phyloP scores from a whole-genome alignment of 1,284 basidiomycete species.

The Gymnopus androsaceus region DNA sequence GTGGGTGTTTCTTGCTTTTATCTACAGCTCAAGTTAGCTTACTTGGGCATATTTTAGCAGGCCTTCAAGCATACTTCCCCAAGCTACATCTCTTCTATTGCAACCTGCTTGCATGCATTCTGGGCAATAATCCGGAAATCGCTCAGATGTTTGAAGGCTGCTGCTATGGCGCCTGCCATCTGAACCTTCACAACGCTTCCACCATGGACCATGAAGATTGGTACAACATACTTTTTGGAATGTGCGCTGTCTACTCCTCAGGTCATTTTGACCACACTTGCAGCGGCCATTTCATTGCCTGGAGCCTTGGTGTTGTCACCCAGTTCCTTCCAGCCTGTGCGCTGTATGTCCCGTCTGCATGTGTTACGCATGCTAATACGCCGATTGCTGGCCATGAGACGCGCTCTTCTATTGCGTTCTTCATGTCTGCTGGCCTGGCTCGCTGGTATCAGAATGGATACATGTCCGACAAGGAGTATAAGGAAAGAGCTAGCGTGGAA shows the following conservation, averaged over 20 bases:
- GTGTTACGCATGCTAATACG: no score
- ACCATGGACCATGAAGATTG: not conserved
- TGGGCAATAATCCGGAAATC: not conserved
- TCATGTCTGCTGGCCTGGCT: no score
- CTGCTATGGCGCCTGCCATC: not conserved
- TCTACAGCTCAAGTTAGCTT: no score
- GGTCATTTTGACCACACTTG: slow-evolving; percentile 1
- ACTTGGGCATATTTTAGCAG: no score
- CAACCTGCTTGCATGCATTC: not conserved
- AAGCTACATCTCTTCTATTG: not conserved
- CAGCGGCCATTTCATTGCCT: not conserved
- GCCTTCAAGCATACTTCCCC: not conserved
- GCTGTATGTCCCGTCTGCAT: slow-evolving; percentile 1
- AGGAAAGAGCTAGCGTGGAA: no score
- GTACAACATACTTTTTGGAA: not conserved
- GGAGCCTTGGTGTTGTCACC: not conserved
- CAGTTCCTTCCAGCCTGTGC: not conserved
- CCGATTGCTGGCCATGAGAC: no score
- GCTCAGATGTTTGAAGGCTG: not conserved
- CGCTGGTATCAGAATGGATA: no score
- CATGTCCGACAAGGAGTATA: no score
- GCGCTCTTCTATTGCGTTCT: no score
- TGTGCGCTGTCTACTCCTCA: not conserved
- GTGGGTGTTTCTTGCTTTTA: not conserved
- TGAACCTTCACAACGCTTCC: not conserved